A percentile compares a stretch with the other conserved stretches of the same genome.
Conservation (phyloP, 495 filamentous ascomycete genomes). For the Xylaria palmicola region DNA sequence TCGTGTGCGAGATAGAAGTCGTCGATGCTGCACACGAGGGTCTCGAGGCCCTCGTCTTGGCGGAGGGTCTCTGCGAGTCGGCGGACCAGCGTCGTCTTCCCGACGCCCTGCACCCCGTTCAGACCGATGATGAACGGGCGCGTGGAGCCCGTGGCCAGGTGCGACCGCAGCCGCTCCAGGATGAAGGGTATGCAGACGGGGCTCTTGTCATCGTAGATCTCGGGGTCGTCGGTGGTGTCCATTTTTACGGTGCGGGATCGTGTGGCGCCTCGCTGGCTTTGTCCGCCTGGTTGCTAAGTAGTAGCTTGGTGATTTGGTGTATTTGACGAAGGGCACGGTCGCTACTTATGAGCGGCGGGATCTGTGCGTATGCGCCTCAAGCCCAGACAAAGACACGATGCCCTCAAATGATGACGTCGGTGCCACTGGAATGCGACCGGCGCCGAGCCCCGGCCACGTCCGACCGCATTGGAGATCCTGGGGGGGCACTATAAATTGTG, state of each 20-base stretch:
- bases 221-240: constrained; percentile 26
- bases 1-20: constrained; percentile 82
- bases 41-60: constrained; percentile 64
- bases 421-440: background rate
- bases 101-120: constrained; percentile 78
- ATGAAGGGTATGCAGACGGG: constrained; percentile 84
- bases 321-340: background rate
- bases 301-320: background rate
- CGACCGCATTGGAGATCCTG: background rate
- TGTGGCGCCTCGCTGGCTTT: too few relatives aligned
- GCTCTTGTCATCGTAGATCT: constrained; percentile 82
- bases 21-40: constrained; percentile 81
- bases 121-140: constrained; percentile 59
- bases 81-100: constrained; percentile 85
- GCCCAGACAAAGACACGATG: background rate
- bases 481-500: background rate
- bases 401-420: constrained; percentile 5
- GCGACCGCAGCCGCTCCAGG: constrained; percentile 58
- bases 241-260: too few relatives aligned
- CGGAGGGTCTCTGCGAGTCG: constrained; percentile 65
- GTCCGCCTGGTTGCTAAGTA: too few relatives aligned
- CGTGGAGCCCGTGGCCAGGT: constrained; percentile 41
- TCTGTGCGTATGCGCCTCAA: too few relatives aligned
- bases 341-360: background rate
- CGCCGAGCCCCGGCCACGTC: background rate